A percentile compares a stretch with the other conserved stretches of the same genome.
These are phyloP conservation scores for Clitoria ternatea DNA, from an alignment of 306 rosid species.

Conservation along the genomic window DNA sequence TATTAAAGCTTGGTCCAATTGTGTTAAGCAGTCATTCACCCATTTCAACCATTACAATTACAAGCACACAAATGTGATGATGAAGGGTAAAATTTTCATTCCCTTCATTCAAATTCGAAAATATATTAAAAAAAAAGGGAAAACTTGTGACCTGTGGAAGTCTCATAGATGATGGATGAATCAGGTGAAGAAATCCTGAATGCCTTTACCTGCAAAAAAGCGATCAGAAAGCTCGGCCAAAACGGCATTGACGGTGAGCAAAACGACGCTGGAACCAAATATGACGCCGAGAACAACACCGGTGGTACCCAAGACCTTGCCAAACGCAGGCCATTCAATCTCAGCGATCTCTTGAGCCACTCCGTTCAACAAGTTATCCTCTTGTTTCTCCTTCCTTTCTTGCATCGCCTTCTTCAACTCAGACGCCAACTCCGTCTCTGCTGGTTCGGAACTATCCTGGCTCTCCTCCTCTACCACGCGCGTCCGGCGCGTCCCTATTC, in stretches of 20 bases:
- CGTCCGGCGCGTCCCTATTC: neutral
- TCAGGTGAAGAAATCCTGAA: slow-evolving; percentile 79
- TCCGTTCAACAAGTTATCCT: slow-evolving; percentile 47
- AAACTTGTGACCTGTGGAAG: too few species aligned
- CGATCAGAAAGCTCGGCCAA: slow-evolving; percentile 75
- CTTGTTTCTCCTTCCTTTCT: slow-evolving; percentile 56
- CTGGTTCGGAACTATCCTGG: slow-evolving; percentile 43
- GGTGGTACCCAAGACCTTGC: slow-evolving; percentile 81
- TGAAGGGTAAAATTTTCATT: too few species aligned
- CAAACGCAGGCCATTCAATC: slow-evolving; percentile 89
- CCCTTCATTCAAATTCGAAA: too few species aligned
- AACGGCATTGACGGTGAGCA: slow-evolving; percentile 76
- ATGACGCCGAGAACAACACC: slow-evolving; percentile 80
- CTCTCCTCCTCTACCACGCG: slow-evolving; percentile 46
- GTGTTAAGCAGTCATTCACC: too few species aligned
- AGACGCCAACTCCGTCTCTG: slow-evolving; percentile 46
- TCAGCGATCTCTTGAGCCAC: slow-evolving; percentile 69
- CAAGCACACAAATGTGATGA: too few species aligned
- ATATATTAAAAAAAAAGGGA: too few species aligned
- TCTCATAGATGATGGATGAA: neutral
- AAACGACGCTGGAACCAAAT: slow-evolving; percentile 81
- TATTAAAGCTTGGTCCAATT: too few species aligned
- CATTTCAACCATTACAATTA: too few species aligned
- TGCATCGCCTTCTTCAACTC: slow-evolving; percentile 77
- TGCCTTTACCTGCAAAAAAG: slow-evolving; percentile 68